A percentile compares a stretch with the other conserved stretches of the same genome.
Conservation (phyloP, 495 filamentous ascomycete species). For the Penicillium subrubescens region DNA sequence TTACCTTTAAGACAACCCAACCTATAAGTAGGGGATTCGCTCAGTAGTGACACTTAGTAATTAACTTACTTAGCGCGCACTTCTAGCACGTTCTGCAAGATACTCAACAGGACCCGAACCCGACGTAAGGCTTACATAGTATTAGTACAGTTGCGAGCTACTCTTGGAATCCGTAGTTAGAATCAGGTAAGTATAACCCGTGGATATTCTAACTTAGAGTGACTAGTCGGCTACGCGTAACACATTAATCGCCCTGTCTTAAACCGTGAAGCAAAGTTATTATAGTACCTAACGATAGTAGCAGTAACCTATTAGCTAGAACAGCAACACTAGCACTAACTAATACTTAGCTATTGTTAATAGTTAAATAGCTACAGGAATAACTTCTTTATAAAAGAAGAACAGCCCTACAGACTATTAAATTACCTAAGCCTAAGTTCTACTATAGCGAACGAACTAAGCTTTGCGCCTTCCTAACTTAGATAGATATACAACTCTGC, state of each 20-base stretch:
- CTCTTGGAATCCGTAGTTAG: neutral
- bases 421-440: neutral
- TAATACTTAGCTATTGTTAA: too few relatives aligned
- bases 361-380: too few relatives aligned
- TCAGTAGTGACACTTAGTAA: too few relatives aligned
- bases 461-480: neutral
- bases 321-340: too few relatives aligned
- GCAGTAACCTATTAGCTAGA: neutral
- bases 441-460: neutral
- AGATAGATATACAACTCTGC: conserved; percentile 7
- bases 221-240: neutral
- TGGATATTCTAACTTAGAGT: neutral
- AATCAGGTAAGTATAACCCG: neutral
- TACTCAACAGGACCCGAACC: neutral
- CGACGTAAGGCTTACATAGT: neutral
- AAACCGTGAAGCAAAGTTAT: conserved; percentile 3
- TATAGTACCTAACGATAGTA: neutral
- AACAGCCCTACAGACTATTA: too few relatives aligned
- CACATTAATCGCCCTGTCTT: conserved; percentile 1
- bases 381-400: too few relatives aligned
- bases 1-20: conserved; percentile 2
- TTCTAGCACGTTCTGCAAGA: too few relatives aligned
- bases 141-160: neutral
- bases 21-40: neutral
- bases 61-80: too few relatives aligned